A percentile compares a stretch with the other conserved stretches of the same genome.
Evolutionary conservation across 116 monocot genomes (phyloP).

Genomic region (Zostera marina): DNA sequence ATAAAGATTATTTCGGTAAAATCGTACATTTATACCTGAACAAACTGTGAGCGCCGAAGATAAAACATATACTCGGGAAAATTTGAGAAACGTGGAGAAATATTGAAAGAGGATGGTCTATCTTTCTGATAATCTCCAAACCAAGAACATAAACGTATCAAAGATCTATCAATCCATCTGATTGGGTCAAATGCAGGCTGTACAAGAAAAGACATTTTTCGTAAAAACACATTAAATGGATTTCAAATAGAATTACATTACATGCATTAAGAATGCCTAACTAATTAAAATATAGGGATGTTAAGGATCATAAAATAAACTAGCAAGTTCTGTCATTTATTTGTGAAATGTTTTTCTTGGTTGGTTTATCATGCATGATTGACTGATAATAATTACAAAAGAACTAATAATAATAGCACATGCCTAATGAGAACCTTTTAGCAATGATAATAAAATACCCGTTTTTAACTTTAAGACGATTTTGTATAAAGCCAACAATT

Average conservation of each 20-base stretch:
- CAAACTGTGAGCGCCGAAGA: conserved; percentile 92
- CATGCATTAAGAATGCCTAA: background rate
- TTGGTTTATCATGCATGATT: too few relatives aligned
- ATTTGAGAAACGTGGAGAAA: conserved; percentile 82
- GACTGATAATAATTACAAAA: background rate
- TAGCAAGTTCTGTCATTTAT: too few relatives aligned
- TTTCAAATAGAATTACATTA: background rate
- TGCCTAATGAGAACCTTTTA: background rate
- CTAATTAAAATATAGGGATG: too few relatives aligned
- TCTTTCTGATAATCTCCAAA: conserved; percentile 95
- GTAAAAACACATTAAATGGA: background rate
- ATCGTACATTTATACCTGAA: conserved; percentile 72
- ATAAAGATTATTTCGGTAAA: background rate
- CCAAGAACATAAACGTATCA: conserved; percentile 76
- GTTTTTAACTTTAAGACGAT: too few relatives aligned
- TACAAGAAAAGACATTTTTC: background rate
- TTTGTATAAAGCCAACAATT: too few relatives aligned
- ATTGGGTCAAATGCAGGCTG: conserved; percentile 95
- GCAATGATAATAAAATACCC: background rate
- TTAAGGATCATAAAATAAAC: too few relatives aligned
- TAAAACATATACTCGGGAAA: conserved; percentile 93
- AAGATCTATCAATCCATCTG: conserved; percentile 85
- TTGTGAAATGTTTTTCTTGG: too few relatives aligned
- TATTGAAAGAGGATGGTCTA: conserved; percentile 70
- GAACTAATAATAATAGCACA: background rate